phyloP scores from a whole-genome alignment of 163 green algal species.

The Botryococcus braunii region DNA sequence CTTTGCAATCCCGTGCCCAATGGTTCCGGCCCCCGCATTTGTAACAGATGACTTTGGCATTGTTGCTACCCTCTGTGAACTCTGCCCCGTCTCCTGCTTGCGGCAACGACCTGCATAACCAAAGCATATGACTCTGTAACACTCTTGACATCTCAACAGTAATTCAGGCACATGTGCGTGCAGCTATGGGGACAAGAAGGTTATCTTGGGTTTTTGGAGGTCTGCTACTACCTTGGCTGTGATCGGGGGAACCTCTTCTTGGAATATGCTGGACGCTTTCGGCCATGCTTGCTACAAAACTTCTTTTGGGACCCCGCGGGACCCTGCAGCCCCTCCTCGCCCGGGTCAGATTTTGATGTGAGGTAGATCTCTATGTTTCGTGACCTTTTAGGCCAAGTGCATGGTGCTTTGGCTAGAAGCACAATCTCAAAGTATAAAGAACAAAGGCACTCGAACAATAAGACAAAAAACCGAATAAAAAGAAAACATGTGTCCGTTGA shows the following conservation, averaged over 20 bases:
- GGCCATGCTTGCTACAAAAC: slow-evolving; percentile 8
- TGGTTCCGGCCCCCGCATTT: slow-evolving; percentile 37
- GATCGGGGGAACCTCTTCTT: not conserved
- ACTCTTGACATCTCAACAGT: not conserved
- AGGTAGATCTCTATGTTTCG: too few relatives aligned
- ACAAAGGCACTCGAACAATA: too few relatives aligned
- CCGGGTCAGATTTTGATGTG: too few relatives aligned
- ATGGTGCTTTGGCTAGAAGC: too few relatives aligned
- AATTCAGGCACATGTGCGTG: too few relatives aligned
- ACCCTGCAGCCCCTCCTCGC: too few relatives aligned
- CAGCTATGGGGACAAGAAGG: too few relatives aligned
- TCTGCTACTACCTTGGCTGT: slow-evolving; percentile 1
- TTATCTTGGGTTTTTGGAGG: too few relatives aligned
- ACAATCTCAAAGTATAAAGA: too few relatives aligned
- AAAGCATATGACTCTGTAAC: not conserved
- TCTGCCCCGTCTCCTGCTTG: slow-evolving; percentile 41
- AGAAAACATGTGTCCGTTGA: too few relatives aligned
- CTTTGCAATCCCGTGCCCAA: slow-evolving; percentile 41
- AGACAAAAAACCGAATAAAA: too few relatives aligned
- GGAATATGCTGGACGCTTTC: not conserved
- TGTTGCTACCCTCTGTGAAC: slow-evolving; percentile 37
- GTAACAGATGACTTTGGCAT: slow-evolving; percentile 34
- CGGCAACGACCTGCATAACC: slow-evolving; percentile 7
- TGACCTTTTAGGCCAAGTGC: too few relatives aligned
- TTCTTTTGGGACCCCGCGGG: slow-evolving; percentile 6